phyloP scores from a whole-genome alignment of 2,329 filamentous ascomycete genomes.

The Dendrostoma leiphaemia region DNA sequence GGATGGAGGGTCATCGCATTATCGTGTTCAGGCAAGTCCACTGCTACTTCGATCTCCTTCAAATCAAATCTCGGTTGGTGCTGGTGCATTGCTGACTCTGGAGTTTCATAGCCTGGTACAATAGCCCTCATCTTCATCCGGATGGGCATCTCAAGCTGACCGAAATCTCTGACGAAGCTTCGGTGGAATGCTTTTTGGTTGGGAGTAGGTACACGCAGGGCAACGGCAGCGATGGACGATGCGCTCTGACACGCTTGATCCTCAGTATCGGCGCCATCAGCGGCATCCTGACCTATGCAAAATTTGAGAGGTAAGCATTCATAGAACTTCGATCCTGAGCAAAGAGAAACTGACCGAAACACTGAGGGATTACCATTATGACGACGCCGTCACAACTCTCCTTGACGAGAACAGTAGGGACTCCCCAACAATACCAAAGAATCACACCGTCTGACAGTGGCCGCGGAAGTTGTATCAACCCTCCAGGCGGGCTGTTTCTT shows the following conservation, averaged over 20 bases:
- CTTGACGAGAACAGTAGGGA: conserved; percentile 47
- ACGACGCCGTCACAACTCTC: background rate
- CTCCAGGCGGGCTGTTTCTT: conserved; percentile 68
- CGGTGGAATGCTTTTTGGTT: conserved; percentile 56
- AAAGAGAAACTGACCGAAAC: conserved; percentile 33
- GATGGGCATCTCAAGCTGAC: background rate
- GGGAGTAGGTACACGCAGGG: conserved; percentile 30
- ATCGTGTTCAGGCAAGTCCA: conserved; percentile 51
- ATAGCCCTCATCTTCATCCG: no score
- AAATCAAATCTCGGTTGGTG: background rate
- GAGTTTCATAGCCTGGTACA: conserved; percentile 4
- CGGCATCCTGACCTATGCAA: conserved; percentile 49
- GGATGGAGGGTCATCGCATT: conserved; percentile 67
- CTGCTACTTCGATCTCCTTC: background rate
- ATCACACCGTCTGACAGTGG: background rate
- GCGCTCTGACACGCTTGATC: background rate
- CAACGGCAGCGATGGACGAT: conserved; percentile 35
- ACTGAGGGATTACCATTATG: conserved; percentile 39
- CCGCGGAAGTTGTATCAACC: conserved; percentile 58
- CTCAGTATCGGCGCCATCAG: conserved; percentile 64
- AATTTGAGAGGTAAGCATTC: conserved; percentile 10
- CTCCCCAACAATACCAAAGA: background rate
- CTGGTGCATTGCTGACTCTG: background rate
- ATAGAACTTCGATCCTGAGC: no score
- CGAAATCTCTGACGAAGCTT: conserved; percentile 40